These are phyloP conservation scores for Candida qinlingensis DNA, from an alignment of 805 yeast species.

Conservation along the genomic window DNA sequence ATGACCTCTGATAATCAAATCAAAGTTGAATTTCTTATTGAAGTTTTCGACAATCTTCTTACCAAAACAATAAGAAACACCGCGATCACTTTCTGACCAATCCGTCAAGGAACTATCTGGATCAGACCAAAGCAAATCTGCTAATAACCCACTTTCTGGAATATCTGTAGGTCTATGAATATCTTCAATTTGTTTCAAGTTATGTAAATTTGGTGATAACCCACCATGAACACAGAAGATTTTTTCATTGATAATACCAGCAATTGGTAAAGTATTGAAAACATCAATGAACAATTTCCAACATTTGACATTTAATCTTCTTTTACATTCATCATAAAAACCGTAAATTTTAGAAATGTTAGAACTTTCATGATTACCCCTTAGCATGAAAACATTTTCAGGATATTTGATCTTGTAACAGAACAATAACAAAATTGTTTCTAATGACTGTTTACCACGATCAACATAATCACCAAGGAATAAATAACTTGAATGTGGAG, in stretches of 20 bases:
- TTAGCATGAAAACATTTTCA: constrained; percentile 83
- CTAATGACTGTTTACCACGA: constrained; percentile 93
- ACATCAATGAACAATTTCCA: constrained; percentile 95
- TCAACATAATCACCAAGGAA: constrained; percentile 97
- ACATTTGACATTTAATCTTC: constrained; percentile 84
- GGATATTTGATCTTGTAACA: constrained; percentile 97
- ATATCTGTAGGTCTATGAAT: constrained; percentile 80
- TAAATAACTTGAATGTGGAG: constrained; percentile 87
- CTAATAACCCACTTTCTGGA: constrained; percentile 72
- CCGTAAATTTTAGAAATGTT: constrained; percentile 96
- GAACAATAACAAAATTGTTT: constrained; percentile 78
- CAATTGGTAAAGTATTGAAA: constrained; percentile 90
- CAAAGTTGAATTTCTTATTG: constrained; percentile 61
- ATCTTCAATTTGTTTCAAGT: constrained; percentile 61
- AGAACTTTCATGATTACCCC: constrained; percentile 98
- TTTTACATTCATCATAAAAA: constrained; percentile 95
- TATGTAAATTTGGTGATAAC: constrained; percentile 62
- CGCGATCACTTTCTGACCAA: constrained; percentile 82
- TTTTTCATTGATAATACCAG: constrained; percentile 92
- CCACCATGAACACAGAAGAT: constrained; percentile 91
- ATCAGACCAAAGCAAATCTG: constrained; percentile 80
- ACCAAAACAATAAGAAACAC: constrained; percentile 76
- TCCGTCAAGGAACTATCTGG: constrained; percentile 55
- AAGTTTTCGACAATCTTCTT: constrained; percentile 68
- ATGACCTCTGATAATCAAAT: constrained; percentile 75